These are phyloP conservation scores for Gentiana dahurica DNA, from an alignment of 257 asterid genomes.

Conservation along the genomic window DNA sequence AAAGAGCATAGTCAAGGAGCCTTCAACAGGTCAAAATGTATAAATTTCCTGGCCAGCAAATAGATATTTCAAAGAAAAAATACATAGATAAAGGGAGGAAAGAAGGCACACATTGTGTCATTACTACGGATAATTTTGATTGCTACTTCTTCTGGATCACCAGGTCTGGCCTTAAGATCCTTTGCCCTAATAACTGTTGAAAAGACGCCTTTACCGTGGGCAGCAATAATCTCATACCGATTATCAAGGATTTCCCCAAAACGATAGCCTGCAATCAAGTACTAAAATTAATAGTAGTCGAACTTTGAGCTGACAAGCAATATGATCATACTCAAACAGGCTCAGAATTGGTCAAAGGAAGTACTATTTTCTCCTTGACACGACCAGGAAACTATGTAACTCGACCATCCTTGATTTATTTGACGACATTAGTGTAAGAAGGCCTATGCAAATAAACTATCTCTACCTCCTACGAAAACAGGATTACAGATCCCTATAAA, in stretches of 20 bases:
- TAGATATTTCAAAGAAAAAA: slow-evolving; percentile 5
- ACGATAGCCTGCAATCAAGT: slow-evolving; percentile 56
- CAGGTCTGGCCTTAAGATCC: slow-evolving; percentile 75
- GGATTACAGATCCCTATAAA: too few species aligned
- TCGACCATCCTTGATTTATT: too few species aligned
- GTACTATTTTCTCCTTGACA: not conserved
- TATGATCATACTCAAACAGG: not conserved
- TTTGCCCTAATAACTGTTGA: slow-evolving; percentile 94
- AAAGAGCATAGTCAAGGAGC: not conserved
- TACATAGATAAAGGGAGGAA: not conserved
- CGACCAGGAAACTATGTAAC: not conserved
- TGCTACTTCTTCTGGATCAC: slow-evolving; percentile 87
- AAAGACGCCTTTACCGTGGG: slow-evolving; percentile 98
- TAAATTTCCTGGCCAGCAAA: slow-evolving; percentile 1
- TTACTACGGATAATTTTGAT: slow-evolving; percentile 88
- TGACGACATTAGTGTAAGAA: too few species aligned
- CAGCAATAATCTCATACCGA: slow-evolving; percentile 87
- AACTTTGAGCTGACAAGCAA: too few species aligned
- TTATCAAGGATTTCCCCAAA: slow-evolving; percentile 92
- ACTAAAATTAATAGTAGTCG: not conserved
- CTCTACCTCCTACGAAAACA: too few species aligned
- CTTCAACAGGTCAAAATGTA: not conserved
- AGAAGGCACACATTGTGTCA: slow-evolving; percentile 71
- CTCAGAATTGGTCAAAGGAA: not conserved
- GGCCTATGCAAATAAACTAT: too few species aligned